Conservation (phyloP, 495 filamentous ascomycete species). For the Lophiotrema nucula region DNA sequence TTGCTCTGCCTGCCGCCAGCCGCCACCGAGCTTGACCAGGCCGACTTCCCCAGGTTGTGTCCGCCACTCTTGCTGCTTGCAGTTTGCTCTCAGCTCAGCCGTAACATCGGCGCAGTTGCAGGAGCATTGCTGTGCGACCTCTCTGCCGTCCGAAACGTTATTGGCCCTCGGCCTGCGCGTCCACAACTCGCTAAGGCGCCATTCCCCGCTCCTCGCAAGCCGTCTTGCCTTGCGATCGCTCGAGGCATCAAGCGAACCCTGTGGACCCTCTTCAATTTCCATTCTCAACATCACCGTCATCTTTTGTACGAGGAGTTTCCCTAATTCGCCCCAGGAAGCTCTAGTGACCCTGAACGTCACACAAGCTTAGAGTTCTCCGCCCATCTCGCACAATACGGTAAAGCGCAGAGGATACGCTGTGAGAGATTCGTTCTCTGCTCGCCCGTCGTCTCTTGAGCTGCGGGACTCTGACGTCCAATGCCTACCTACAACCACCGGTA, state of each 20-base stretch:
- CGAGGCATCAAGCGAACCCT: slow-evolving; percentile 16
- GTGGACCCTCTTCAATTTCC: slow-evolving; percentile 11
- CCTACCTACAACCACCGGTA: slow-evolving; percentile 4
- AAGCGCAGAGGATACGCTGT: neutral
- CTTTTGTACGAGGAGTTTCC: neutral
- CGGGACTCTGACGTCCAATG: slow-evolving; percentile 23
- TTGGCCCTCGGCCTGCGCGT: slow-evolving; percentile 17
- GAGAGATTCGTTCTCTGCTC: too few species aligned
- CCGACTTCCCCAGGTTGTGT: too few species aligned
- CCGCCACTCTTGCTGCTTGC: neutral
- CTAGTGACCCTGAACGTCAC: neutral
- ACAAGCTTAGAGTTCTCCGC: too few species aligned
- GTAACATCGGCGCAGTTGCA: neutral
- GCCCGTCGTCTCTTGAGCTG: neutral
- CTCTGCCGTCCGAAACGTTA: slow-evolving; percentile 7
- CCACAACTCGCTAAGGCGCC: slow-evolving; percentile 22
- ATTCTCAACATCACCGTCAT: neutral
- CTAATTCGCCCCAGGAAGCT: neutral
- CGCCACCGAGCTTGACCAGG: too few species aligned
- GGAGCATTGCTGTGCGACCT: slow-evolving; percentile 23
- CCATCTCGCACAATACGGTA: too few species aligned
- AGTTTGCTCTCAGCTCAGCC: neutral
- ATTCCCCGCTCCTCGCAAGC: slow-evolving; percentile 27
- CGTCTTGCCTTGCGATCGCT: slow-evolving; percentile 18
- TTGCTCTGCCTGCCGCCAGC: too few species aligned